These are phyloP conservation scores for Mycena galericulata DNA, from an alignment of 768 basidiomycete species.

Conservation along the genomic window DNA sequence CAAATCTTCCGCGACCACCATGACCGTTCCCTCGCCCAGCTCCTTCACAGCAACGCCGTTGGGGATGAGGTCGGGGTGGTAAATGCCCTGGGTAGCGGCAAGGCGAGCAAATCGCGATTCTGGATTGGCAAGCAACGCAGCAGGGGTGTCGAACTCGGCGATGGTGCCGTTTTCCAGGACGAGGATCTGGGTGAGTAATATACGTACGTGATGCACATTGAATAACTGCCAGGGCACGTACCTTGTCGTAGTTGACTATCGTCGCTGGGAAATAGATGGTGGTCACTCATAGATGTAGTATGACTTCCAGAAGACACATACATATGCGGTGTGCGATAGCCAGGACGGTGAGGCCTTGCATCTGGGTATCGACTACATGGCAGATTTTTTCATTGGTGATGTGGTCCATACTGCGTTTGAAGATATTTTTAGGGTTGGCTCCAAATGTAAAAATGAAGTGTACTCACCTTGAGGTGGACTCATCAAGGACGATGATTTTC, in stretches of 20 bases:
- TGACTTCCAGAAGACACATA: slow-evolving; percentile 7
- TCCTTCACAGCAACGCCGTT: slow-evolving; percentile 8
- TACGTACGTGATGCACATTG: slow-evolving; percentile 2
- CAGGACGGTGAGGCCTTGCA: slow-evolving; percentile 25
- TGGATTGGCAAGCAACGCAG: slow-evolving; percentile 7
- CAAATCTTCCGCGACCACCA: slow-evolving; percentile 16
- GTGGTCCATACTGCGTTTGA: slow-evolving; percentile 22
- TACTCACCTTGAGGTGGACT: slow-evolving; percentile 25
- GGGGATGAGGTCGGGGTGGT: slow-evolving; percentile 24
- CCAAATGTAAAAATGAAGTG: neutral
- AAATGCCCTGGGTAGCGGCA: slow-evolving; percentile 25
- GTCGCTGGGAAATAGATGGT: slow-evolving; percentile 12
- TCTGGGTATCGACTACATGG: slow-evolving; percentile 24
- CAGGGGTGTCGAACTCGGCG: slow-evolving; percentile 17
- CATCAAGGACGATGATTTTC: slow-evolving; percentile 25
- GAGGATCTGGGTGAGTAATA: slow-evolving; percentile 16
- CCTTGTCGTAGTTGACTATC: slow-evolving; percentile 27
- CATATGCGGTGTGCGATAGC: slow-evolving; percentile 26
- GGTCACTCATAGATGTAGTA: neutral
- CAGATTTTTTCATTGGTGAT: slow-evolving; percentile 24
- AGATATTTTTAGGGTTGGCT: neutral
- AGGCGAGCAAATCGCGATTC: slow-evolving; percentile 25
- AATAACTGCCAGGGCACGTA: neutral
- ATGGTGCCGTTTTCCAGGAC: slow-evolving; percentile 24
- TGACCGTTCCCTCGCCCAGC: slow-evolving; percentile 2